Conservation (phyloP, 1,284 basidiomycete genomes). For the Stygiomarasmius scandens region DNA sequence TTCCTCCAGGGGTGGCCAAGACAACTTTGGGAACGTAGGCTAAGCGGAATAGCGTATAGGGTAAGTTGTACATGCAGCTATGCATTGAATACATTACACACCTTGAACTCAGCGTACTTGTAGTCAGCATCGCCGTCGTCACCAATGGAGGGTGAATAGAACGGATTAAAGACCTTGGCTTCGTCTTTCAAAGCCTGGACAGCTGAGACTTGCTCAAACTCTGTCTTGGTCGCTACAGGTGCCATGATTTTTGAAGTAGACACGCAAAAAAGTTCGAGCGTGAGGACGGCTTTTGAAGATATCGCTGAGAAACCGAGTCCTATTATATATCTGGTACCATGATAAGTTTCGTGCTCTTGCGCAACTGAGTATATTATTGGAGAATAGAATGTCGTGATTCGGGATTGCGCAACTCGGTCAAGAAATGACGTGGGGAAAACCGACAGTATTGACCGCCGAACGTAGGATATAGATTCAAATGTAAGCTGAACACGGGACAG, state of each 20-base stretch:
- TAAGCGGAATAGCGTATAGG: slow-evolving; percentile 26
- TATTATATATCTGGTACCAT: not conserved
- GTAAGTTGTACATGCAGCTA: not conserved
- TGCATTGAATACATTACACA: slow-evolving; percentile 25
- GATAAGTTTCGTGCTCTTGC: slow-evolving; percentile 11
- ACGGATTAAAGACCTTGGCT: slow-evolving; percentile 56
- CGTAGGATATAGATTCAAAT: too few relatives aligned
- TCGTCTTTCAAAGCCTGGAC: slow-evolving; percentile 23
- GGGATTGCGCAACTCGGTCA: slow-evolving; percentile 1
- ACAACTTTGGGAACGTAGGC: slow-evolving; percentile 66
- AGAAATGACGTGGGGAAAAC: not conserved
- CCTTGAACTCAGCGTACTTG: slow-evolving; percentile 64
- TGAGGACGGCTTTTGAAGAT: too few relatives aligned
- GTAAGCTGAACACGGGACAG: too few relatives aligned
- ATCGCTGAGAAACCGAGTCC: not conserved
- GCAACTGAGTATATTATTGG: not conserved
- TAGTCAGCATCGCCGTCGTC: slow-evolving; percentile 57
- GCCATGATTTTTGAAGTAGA: slow-evolving; percentile 40
- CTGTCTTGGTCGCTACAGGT: slow-evolving; percentile 44
- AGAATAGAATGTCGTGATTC: slow-evolving; percentile 1
- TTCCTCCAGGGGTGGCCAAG: slow-evolving; percentile 66
- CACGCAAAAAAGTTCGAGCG: too few relatives aligned
- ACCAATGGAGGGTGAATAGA: slow-evolving; percentile 62
- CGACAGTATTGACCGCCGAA: too few relatives aligned
- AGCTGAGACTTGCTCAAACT: slow-evolving; percentile 19